Conservation (phyloP, 2,329 filamentous ascomycete species). For the Geosmithia flava region DNA sequence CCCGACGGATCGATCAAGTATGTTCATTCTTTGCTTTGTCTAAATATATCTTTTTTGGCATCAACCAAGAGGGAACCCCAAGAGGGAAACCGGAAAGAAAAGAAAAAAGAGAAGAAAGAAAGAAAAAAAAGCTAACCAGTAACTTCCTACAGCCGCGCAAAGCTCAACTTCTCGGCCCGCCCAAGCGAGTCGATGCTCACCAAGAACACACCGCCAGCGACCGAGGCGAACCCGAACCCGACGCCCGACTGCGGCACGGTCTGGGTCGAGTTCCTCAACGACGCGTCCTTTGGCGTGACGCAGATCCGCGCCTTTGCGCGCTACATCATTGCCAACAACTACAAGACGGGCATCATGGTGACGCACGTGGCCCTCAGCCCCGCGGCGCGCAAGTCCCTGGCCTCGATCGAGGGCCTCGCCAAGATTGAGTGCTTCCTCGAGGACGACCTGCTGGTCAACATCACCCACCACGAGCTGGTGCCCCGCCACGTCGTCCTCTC, state of each 20-base stretch:
- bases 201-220: slow-evolving; percentile 67
- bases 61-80: neutral
- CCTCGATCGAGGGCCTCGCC: slow-evolving; percentile 60
- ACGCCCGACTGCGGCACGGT: slow-evolving; percentile 70
- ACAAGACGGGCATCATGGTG: slow-evolving; percentile 84
- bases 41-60: no score
- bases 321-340: slow-evolving; percentile 66
- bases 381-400: slow-evolving; percentile 77
- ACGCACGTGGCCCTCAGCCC: slow-evolving; percentile 72
- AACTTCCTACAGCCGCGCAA: slow-evolving; percentile 50
- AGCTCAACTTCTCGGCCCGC: slow-evolving; percentile 78
- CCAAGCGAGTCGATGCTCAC: slow-evolving; percentile 75
- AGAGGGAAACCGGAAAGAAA: neutral
- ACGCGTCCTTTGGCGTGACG: slow-evolving; percentile 74
- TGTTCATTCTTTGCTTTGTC: slow-evolving; percentile 16
- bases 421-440: slow-evolving; percentile 93
- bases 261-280: slow-evolving; percentile 84
- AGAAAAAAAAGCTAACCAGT: neutral
- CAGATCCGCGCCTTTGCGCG: slow-evolving; percentile 86
- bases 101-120: neutral
- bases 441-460: slow-evolving; percentile 93
- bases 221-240: slow-evolving; percentile 56
- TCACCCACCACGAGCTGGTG: slow-evolving; percentile 93
- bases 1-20: slow-evolving; percentile 67
- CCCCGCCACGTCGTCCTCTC: slow-evolving; percentile 87